Evolutionary conservation across 768 basidiomycete genomes (phyloP).

Genomic region (Collybia nuda): DNA sequence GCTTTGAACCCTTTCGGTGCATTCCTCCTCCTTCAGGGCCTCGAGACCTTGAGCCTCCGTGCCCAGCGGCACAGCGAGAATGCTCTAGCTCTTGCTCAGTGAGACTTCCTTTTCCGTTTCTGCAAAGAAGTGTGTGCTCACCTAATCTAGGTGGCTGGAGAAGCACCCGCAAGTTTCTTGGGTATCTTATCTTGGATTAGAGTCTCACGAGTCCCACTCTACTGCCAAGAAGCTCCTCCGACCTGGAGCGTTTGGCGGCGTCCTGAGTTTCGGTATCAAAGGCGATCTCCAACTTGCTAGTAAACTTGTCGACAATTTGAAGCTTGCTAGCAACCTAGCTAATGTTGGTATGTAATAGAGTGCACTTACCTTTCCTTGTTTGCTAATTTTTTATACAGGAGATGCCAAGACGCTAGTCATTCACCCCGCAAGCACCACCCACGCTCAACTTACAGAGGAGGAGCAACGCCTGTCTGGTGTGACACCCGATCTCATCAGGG

Average conservation of each 20-base stretch:
- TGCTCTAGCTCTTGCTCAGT: constrained; percentile 64
- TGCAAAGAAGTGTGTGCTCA: neutral
- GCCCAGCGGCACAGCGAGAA: constrained; percentile 73
- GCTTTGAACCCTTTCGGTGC: constrained; percentile 69
- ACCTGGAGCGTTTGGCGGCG: constrained; percentile 60
- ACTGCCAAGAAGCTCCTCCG: constrained; percentile 59
- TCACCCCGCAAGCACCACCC: constrained; percentile 77
- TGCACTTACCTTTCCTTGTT: neutral
- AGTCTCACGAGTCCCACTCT: constrained; percentile 57
- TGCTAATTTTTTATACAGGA: constrained; percentile 25
- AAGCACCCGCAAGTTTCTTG: constrained; percentile 66
- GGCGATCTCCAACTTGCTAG: constrained; percentile 52
- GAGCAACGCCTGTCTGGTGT: constrained; percentile 71
- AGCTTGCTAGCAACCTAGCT: constrained; percentile 69
- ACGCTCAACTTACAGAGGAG: constrained; percentile 60
- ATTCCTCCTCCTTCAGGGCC: constrained; percentile 75
- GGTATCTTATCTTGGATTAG: constrained; percentile 79
- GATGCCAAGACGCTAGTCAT: constrained; percentile 83
- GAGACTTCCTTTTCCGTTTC: constrained; percentile 6
- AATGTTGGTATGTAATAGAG: constrained; percentile 54
- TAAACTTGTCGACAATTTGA: constrained; percentile 67
- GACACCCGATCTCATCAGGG: constrained; percentile 73
- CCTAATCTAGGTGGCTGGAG: constrained; percentile 48
- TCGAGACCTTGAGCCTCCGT: constrained; percentile 75
- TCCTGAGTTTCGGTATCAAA: constrained; percentile 77